phyloP scores from a whole-genome alignment of 805 yeast genomes.

The Yarrowia bubula region DNA sequence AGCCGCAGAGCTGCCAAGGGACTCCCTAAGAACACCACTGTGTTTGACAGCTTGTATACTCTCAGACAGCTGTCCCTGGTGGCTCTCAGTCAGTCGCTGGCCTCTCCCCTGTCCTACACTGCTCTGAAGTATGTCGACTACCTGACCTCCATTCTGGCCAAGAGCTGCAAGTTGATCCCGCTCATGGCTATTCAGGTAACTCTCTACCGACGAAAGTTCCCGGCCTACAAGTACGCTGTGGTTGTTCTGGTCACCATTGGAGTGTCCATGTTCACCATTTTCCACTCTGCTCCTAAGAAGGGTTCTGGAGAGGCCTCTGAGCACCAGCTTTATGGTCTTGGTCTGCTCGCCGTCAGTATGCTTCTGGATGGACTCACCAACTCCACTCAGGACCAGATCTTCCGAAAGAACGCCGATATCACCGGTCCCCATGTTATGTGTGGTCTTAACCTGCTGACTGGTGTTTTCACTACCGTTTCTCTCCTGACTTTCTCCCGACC shows the following conservation, averaged over 20 bases:
- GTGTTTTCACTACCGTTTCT: slow-evolving; percentile 44
- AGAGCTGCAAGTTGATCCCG: slow-evolving; percentile 91
- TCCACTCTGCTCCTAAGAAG: slow-evolving; percentile 41
- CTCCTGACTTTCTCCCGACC: slow-evolving; percentile 49
- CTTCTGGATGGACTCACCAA: slow-evolving; percentile 89
- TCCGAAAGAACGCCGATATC: slow-evolving; percentile 46
- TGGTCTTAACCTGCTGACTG: slow-evolving; percentile 53
- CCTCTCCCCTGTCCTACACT: slow-evolving; percentile 79
- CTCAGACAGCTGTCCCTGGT: slow-evolving; percentile 10
- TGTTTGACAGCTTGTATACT: not conserved
- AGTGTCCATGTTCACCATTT: slow-evolving; percentile 70
- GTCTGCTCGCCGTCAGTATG: slow-evolving; percentile 58
- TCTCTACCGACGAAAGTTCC: slow-evolving; percentile 68
- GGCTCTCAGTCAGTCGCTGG: slow-evolving; percentile 63
- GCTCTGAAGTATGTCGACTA: slow-evolving; percentile 82
- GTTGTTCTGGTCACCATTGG: slow-evolving; percentile 80
- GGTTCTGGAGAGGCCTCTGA: slow-evolving; percentile 28
- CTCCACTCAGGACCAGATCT: slow-evolving; percentile 86
- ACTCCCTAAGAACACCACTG: slow-evolving; percentile 28
- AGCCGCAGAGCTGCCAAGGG: slow-evolving; percentile 29
- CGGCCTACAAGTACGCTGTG: slow-evolving; percentile 71
- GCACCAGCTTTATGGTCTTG: slow-evolving; percentile 53
- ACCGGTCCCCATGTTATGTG: slow-evolving; percentile 91
- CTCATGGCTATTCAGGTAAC: slow-evolving; percentile 82
- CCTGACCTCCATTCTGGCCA: slow-evolving; percentile 78